Conservation (phyloP, 2,329 filamentous ascomycete species). For the Xylaria sp. region DNA sequence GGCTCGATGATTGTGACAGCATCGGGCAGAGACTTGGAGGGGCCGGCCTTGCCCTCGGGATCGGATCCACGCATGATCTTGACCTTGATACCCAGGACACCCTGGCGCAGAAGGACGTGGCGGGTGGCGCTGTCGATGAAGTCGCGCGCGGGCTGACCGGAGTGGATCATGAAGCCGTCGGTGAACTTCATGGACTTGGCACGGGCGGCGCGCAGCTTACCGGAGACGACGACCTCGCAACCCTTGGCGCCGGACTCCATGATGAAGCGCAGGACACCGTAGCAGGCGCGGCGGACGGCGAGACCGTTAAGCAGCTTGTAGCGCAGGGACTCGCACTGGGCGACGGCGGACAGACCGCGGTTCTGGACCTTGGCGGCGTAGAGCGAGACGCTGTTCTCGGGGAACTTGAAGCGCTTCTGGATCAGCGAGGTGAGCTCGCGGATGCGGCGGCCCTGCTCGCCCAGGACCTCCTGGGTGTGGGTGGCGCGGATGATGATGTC, state of each 20-base stretch:
- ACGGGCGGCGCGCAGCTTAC: constrained; percentile 98
- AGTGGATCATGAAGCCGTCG: constrained; percentile 99
- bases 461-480: constrained; percentile 99
- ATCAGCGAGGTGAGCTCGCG: constrained; percentile 99
- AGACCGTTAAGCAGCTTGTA: constrained; percentile 99
- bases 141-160: constrained; percentile 98
- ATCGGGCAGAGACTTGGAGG: constrained; percentile 96
- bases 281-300: constrained; percentile 98
- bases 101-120: constrained; percentile 99
- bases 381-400: constrained; percentile 99
- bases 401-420: constrained; percentile 99
- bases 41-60: constrained; percentile 98
- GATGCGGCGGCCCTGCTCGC: constrained; percentile 99
- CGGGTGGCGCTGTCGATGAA: constrained; percentile 99
- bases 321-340: constrained; percentile 99
- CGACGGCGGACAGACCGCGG: constrained; percentile 99
- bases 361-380: constrained; percentile 99
- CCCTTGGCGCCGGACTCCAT: constrained; percentile 99
- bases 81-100: constrained; percentile 99
- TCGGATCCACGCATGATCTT: constrained; percentile 99
- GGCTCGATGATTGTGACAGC: constrained; percentile 99
- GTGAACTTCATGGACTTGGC: constrained; percentile 99
- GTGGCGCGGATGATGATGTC: constrained; percentile 99
- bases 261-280: constrained; percentile 99
- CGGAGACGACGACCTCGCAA: constrained; percentile 99